phyloP scores from a whole-genome alignment of 2,329 filamentous ascomycete species.

The Neonectria hederae region DNA sequence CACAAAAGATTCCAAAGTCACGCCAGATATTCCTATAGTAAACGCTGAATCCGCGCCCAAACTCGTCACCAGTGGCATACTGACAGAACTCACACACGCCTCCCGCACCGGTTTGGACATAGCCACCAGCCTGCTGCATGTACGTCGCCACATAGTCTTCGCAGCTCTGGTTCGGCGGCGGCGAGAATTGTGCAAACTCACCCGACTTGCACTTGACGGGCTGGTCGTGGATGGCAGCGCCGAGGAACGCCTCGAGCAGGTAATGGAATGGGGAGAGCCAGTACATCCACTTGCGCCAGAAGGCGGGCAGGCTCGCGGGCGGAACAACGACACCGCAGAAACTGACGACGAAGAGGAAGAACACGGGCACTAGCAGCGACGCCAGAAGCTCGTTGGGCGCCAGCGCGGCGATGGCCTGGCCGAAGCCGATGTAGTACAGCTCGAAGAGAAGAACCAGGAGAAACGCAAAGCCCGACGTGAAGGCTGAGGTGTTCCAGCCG shows the following conservation, averaged over 20 bases:
- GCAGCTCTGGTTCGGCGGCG: slow-evolving; percentile 69
- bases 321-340: slow-evolving; percentile 79
- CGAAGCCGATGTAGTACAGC: slow-evolving; percentile 71
- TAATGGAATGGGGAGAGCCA: slow-evolving; percentile 75
- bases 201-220: slow-evolving; percentile 62
- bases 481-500: slow-evolving; percentile 60
- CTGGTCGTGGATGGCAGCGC: slow-evolving; percentile 62
- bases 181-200: slow-evolving; percentile 68
- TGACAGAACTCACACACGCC: slow-evolving; percentile 73
- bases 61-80: slow-evolving; percentile 68
- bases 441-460: slow-evolving; percentile 73
- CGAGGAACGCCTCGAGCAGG: slow-evolving; percentile 70
- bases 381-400: slow-evolving; percentile 73
- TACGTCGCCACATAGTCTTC: slow-evolving; percentile 65
- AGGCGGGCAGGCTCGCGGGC: slow-evolving; percentile 63
- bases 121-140: slow-evolving; percentile 65
- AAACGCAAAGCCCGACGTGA: slow-evolving; percentile 69
- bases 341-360: slow-evolving; percentile 74
- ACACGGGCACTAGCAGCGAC: slow-evolving; percentile 72
- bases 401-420: slow-evolving; percentile 73
- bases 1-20: slow-evolving; percentile 72
- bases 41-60: slow-evolving; percentile 67
- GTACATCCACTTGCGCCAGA: slow-evolving; percentile 74
- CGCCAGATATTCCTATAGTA: slow-evolving; percentile 71
- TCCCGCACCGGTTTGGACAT: slow-evolving; percentile 63